A percentile compares a stretch with the other conserved stretches of the same genome.
Conservation (phyloP, 495 filamentous ascomycete species). For the Cairneyella variabilis region DNA sequence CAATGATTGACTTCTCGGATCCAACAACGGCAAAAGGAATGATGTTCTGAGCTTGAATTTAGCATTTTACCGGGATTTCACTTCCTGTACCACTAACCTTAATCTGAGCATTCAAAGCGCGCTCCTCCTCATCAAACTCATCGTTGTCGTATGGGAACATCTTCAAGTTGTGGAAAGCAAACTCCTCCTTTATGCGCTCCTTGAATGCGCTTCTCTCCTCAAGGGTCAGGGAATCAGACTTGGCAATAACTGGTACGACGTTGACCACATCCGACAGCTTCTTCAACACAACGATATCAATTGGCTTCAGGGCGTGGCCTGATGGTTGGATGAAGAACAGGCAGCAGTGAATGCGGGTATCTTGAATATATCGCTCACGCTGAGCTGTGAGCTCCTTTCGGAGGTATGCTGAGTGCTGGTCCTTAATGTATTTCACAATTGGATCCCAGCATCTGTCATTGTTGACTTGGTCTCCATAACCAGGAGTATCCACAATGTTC, state of each 20-base stretch:
- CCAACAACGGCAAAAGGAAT: conserved; percentile 98
- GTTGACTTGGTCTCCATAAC: conserved; percentile 98
- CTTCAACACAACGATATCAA: conserved; percentile 98
- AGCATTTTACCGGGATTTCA: conserved; percentile 16
- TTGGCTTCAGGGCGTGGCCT: conserved; percentile 95
- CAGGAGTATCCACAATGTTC: conserved; percentile 96
- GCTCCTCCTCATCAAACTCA: conserved; percentile 96
- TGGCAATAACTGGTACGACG: conserved; percentile 97
- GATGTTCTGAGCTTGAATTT: conserved; percentile 59
- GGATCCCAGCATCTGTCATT: conserved; percentile 99
- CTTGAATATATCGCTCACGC: conserved; percentile 97
- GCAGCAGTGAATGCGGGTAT: conserved; percentile 99
- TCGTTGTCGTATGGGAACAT: conserved; percentile 99
- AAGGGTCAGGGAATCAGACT: conserved; percentile 92
- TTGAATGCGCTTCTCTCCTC: conserved; percentile 97
- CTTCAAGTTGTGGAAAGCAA: conserved; percentile 98
- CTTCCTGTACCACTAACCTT: conserved; percentile 64
- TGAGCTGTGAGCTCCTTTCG: conserved; percentile 99
- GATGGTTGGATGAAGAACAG: conserved; percentile 99
- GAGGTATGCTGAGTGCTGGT: conserved; percentile 99
- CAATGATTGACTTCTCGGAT: conserved; percentile 94
- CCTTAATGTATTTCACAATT: conserved; percentile 99
- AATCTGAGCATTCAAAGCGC: conserved; percentile 87
- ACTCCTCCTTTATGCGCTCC: conserved; percentile 99
- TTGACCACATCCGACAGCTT: conserved; percentile 99